Evolutionary conservation across 768 basidiomycete genomes (phyloP).

Genomic region (Phylloporus sp.): DNA sequence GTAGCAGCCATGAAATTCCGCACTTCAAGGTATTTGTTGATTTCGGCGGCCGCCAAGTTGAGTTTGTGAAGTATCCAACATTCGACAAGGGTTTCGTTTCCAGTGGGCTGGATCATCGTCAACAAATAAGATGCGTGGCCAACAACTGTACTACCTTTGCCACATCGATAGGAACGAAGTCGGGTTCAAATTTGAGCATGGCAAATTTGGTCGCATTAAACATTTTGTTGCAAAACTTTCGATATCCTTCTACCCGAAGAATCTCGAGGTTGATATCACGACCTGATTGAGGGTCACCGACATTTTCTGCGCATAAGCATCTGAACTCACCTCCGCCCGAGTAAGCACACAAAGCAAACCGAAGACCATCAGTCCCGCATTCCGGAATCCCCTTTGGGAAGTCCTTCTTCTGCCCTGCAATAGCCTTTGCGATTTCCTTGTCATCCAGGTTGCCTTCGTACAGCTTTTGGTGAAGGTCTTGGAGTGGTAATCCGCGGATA

Average conservation of each 20-base stretch:
- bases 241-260: constrained; percentile 92
- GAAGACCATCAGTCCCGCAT: constrained; percentile 94
- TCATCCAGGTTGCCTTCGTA: constrained; percentile 90
- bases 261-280: constrained; percentile 98
- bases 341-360: constrained; percentile 94
- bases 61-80: constrained; percentile 95
- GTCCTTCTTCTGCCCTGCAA: constrained; percentile 95
- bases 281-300: constrained; percentile 42
- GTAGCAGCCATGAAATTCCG: constrained; percentile 96
- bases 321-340: constrained; percentile 69
- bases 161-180: constrained; percentile 70
- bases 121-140: constrained; percentile 2
- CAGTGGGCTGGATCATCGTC: constrained; percentile 59
- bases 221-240: constrained; percentile 99
- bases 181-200: constrained; percentile 91
- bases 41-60: constrained; percentile 71
- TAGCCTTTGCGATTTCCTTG: constrained; percentile 88
- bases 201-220: constrained; percentile 99
- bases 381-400: constrained; percentile 99
- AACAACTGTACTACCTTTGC: constrained; percentile 50
- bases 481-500: constrained; percentile 78
- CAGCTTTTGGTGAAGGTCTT: constrained; percentile 80
- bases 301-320: not conserved
- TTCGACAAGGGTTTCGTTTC: constrained; percentile 89
- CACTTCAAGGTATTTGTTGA: constrained; percentile 69